Percentiles rank a stretch among this genome's conserved stretches.
Evolutionary conservation across 2,329 filamentous ascomycete genomes (phyloP).

Genomic region (Neopestalotiopsis sp.): DNA sequence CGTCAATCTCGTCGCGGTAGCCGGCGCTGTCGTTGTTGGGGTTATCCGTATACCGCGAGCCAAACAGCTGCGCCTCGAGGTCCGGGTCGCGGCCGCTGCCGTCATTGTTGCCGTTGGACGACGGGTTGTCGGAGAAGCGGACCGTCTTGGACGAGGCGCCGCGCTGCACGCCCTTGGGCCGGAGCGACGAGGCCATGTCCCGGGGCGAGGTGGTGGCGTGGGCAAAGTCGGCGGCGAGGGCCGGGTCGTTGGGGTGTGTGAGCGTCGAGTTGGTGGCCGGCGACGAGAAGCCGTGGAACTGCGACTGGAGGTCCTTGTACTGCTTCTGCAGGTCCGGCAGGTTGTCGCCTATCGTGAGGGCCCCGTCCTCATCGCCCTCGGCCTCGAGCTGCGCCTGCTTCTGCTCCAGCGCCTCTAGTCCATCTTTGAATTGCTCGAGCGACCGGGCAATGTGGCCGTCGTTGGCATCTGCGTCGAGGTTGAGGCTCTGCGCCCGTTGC

Average conservation of each 20-base stretch:
- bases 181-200: constrained; percentile 36
- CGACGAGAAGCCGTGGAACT: constrained; percentile 75
- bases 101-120: constrained; percentile 23
- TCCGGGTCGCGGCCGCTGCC: constrained; percentile 46
- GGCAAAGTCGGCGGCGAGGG: constrained; percentile 67
- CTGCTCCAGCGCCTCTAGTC: constrained; percentile 72
- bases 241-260: constrained; percentile 67
- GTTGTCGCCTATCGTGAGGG: constrained; percentile 63
- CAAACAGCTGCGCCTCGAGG: constrained; percentile 52
- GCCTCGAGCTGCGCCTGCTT: constrained; percentile 70
- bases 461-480: constrained; percentile 79
- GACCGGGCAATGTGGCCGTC: constrained; percentile 90
- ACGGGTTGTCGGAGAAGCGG: constrained; percentile 77
- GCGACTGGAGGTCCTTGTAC: constrained; percentile 75
- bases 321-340: constrained; percentile 74
- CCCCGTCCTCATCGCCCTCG: constrained; percentile 63
- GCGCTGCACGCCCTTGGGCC: constrained; percentile 39
- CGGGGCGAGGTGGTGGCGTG: constrained; percentile 58
- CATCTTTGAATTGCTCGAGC: constrained; percentile 83
- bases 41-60: constrained; percentile 72
- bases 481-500: constrained; percentile 81
- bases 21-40: constrained; percentile 59
- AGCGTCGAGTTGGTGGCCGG: constrained; percentile 56
- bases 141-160: constrained; percentile 70
- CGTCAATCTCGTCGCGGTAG: constrained; percentile 67